phyloP scores from a whole-genome alignment of 176 grass and related monocot genomes.

The Oryza brachyantha region DNA sequence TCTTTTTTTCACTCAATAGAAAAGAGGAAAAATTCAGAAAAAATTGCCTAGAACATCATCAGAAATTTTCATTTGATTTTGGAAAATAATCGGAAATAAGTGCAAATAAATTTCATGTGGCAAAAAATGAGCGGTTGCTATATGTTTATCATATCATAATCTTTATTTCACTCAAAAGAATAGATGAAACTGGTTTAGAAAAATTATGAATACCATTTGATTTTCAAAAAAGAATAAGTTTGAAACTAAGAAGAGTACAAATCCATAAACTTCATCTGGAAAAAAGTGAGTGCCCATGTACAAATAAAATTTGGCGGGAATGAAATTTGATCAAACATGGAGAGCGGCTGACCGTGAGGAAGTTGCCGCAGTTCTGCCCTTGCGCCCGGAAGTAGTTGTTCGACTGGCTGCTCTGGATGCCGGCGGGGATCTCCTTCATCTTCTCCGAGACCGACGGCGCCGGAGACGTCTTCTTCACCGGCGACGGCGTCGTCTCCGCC shows the following conservation, averaged over 20 bases:
- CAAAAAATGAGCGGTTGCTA: not conserved
- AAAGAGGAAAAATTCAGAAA: not conserved
- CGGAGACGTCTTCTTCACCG: slow-evolving; percentile 19
- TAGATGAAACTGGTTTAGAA: not conserved
- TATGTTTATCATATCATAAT: not conserved
- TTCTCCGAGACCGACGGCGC: not conserved
- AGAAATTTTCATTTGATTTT: not conserved
- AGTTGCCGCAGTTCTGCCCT: slow-evolving; percentile 70
- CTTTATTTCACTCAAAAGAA: not conserved
- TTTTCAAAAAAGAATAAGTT: too few species aligned
- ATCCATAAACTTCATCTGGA: not conserved
- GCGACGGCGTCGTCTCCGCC: not conserved
- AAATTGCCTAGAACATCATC: not conserved
- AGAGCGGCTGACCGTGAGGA: slow-evolving; percentile 48
- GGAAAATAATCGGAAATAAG: not conserved
- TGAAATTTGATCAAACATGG: not conserved
- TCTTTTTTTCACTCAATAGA: not conserved
- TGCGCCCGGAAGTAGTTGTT: slow-evolving; percentile 72
- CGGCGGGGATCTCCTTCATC: slow-evolving; percentile 42
- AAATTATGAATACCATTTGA: too few species aligned
- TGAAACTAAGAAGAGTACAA: too few species aligned
- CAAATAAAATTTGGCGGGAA: not conserved
- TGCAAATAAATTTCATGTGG: too few species aligned
- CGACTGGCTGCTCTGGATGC: slow-evolving; percentile 38
- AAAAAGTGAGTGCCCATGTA: not conserved